phyloP scores from a whole-genome alignment of 805 yeast species.

The Barnettozyma vustinii region DNA sequence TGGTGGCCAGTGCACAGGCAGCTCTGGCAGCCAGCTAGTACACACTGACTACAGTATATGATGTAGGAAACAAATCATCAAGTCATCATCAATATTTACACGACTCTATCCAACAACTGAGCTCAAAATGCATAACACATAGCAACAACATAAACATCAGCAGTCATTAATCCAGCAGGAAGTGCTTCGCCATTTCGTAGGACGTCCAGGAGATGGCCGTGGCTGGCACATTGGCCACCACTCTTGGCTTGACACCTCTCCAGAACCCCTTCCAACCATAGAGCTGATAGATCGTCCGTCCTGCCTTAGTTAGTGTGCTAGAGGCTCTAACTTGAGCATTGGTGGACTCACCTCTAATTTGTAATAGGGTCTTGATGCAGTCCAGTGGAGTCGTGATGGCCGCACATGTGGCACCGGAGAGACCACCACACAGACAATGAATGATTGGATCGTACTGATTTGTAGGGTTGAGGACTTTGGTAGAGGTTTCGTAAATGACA shows the following conservation, averaged over 20 bases:
- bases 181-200: conserved; percentile 87
- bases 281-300: conserved; percentile 53
- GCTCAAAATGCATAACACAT: background rate
- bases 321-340: conserved; percentile 47
- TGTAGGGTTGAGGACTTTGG: conserved; percentile 74
- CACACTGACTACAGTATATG: background rate
- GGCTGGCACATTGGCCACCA: conserved; percentile 88
- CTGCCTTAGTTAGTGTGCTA: conserved; percentile 66
- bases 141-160: background rate
- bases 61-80: background rate
- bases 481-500: conserved; percentile 81
- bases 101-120: background rate
- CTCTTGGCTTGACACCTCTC: conserved; percentile 86
- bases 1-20: conserved; percentile 21
- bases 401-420: conserved; percentile 94
- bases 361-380: conserved; percentile 86
- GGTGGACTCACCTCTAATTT: conserved; percentile 59
- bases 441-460: conserved; percentile 79
- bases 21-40: conserved; percentile 20
- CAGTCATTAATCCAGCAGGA: conserved; percentile 20
- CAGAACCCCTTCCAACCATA: conserved; percentile 65
- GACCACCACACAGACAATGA: conserved; percentile 89
- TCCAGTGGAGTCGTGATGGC: conserved; percentile 93
- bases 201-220: conserved; percentile 98
- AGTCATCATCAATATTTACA: conserved; percentile 1